Conservation (phyloP, 78 protist species). For the Dictyostelium intermedium region DNA sequence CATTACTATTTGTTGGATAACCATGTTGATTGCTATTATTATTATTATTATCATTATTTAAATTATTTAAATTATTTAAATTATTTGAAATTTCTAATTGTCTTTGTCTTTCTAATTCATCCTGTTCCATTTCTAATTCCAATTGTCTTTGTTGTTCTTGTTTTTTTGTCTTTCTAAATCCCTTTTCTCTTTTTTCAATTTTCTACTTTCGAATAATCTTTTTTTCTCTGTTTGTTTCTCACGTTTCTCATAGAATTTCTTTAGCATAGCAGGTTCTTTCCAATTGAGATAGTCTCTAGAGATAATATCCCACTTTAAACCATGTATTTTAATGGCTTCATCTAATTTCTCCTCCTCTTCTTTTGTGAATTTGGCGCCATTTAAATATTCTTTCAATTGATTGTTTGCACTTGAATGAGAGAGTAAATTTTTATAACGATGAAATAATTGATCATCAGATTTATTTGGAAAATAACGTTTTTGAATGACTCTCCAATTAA, state of each 20-base stretch:
- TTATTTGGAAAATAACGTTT: slow-evolving; percentile 24
- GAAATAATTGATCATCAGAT: slow-evolving; percentile 42
- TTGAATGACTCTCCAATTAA: neutral
- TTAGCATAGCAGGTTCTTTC: neutral
- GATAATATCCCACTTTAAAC: slow-evolving; percentile 25
- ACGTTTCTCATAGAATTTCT: neutral
- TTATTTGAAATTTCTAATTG: neutral
- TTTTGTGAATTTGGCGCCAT: neutral
- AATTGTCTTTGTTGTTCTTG: neutral
- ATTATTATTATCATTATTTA: neutral
- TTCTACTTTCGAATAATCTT: neutral
- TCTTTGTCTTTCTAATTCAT: neutral
- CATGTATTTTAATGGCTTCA: neutral
- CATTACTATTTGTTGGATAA: neutral
- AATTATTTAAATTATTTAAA: neutral
- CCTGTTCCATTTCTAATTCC: neutral
- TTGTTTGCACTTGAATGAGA: neutral
- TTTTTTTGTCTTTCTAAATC: neutral
- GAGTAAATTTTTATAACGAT: slow-evolving; percentile 40
- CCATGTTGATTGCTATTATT: neutral
- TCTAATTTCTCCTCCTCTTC: slow-evolving; percentile 8
- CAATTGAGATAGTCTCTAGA: neutral
- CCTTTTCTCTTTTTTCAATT: neutral
- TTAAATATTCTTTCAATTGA: neutral
- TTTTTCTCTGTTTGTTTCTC: neutral